Evolutionary conservation across 345 rosid genomes (phyloP).

Genomic region (Erysimum cheiranthoides): DNA sequence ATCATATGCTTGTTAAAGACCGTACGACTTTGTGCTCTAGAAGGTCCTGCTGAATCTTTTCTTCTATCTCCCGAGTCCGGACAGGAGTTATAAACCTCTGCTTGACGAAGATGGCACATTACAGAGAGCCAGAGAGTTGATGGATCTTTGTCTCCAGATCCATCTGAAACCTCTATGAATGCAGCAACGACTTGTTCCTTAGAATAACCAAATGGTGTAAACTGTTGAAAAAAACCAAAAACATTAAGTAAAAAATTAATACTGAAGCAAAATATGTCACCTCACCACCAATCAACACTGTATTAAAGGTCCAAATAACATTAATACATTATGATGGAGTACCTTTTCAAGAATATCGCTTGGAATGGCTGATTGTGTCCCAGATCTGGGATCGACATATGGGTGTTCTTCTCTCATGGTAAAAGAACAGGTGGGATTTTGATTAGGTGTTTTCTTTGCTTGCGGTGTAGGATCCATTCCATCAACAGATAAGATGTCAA

Average conservation of each 20-base stretch:
- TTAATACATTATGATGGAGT: neutral
- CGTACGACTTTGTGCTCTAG: constrained; percentile 28
- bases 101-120: constrained; percentile 73
- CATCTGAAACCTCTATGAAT: constrained; percentile 62
- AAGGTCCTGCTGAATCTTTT: constrained; percentile 40
- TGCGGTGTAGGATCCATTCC: constrained; percentile 49
- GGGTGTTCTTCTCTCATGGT: constrained; percentile 31
- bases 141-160: constrained; percentile 59
- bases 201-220: constrained; percentile 62
- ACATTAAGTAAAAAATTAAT: constrained; percentile 8
- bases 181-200: constrained; percentile 67
- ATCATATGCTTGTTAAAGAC: constrained; percentile 25
- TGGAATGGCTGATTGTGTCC: constrained; percentile 32
- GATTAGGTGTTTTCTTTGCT: constrained; percentile 31
- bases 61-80: constrained; percentile 42
- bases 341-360: constrained; percentile 46
- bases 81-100: constrained; percentile 55
- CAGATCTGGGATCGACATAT: constrained; percentile 26
- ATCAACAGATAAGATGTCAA: constrained; percentile 40
- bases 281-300: constrained; percentile 2
- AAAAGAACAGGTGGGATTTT: constrained; percentile 39
- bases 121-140: constrained; percentile 70
- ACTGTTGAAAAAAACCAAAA: constrained; percentile 49
- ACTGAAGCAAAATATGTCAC: constrained; percentile 5
- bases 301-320: constrained; percentile 5